phyloP scores from a whole-genome alignment of 1,284 basidiomycete species.

The Pseudozyma flocculosa region DNA sequence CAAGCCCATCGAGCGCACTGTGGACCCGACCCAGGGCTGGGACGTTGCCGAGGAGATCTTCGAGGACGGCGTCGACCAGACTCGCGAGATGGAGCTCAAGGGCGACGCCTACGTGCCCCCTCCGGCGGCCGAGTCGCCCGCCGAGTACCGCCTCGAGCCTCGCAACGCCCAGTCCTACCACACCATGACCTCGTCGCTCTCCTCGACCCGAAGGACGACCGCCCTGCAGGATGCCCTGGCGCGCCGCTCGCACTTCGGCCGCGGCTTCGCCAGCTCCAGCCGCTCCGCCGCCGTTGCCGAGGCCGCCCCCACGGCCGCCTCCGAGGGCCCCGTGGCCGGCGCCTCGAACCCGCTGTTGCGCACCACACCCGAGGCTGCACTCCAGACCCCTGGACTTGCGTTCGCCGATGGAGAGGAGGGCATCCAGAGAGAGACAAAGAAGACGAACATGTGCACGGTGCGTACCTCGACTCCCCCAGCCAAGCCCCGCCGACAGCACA shows the following conservation, averaged over 20 bases:
- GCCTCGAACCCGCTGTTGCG: slow-evolving; percentile 31
- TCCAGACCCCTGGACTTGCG: slow-evolving; percentile 39
- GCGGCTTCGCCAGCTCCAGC: slow-evolving; percentile 34
- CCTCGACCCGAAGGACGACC: slow-evolving; percentile 27
- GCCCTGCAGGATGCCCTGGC: slow-evolving; percentile 27
- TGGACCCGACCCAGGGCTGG: slow-evolving; percentile 47
- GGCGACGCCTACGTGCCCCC: slow-evolving; percentile 30
- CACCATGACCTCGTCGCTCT: slow-evolving; percentile 21
- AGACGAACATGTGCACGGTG: slow-evolving; percentile 56
- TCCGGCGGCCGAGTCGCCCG: slow-evolving; percentile 36
- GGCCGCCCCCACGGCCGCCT: slow-evolving; percentile 13
- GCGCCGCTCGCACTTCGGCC: slow-evolving; percentile 18
- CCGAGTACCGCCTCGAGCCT: slow-evolving; percentile 44
- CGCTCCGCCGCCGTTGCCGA: slow-evolving; percentile 25
- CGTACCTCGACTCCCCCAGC: slow-evolving; percentile 18
- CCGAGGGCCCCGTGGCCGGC: slow-evolving; percentile 27
- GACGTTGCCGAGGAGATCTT: slow-evolving; percentile 48
- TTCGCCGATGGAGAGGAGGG: slow-evolving; percentile 39
- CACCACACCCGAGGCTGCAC: slow-evolving; percentile 31
- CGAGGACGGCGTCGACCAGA: slow-evolving; percentile 48
- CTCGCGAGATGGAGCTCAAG: slow-evolving; percentile 41
- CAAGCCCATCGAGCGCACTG: slow-evolving; percentile 42
- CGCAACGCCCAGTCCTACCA: slow-evolving; percentile 41
- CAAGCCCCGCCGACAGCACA: slow-evolving; percentile 17
- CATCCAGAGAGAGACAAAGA: slow-evolving; percentile 42